These are phyloP conservation scores for Spatholobus suberectus DNA, from an alignment of 306 rosid genomes.

Conservation along the genomic window DNA sequence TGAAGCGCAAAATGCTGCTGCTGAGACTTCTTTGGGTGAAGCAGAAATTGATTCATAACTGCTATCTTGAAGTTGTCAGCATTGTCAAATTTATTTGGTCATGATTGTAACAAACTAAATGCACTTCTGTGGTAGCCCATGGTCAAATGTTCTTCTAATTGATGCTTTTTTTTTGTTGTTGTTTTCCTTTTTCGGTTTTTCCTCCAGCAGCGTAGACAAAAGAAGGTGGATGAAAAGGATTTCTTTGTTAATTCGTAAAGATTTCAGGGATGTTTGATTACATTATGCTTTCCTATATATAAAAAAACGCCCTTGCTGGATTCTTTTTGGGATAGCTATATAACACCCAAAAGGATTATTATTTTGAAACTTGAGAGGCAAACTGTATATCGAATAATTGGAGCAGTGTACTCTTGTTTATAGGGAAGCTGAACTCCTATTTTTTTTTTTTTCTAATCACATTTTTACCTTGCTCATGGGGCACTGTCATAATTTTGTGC, in stretches of 20 bases:
- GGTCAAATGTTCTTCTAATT: constrained; percentile 2
- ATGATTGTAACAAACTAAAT: constrained; percentile 31
- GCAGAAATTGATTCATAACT: constrained; percentile 52
- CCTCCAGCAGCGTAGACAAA: background rate
- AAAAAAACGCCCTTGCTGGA: background rate
- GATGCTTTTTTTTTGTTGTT: constrained; percentile 12
- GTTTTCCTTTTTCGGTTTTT: background rate
- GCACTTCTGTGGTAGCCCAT: background rate
- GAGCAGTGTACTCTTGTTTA: background rate
- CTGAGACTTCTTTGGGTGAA: constrained; percentile 47
- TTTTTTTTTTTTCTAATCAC: background rate
- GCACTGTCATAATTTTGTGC: background rate
- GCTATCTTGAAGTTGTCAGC: background rate
- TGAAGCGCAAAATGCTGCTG: constrained; percentile 68
- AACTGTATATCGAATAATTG: background rate
- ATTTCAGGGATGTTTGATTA: constrained; percentile 1
- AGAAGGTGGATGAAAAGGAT: constrained; percentile 28
- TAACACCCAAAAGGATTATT: background rate
- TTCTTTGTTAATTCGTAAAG: background rate
- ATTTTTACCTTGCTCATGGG: background rate
- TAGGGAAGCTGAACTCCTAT: background rate
- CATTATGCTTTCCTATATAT: background rate
- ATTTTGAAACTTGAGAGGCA: background rate
- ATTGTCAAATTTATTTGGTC: constrained; percentile 28
- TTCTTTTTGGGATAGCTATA: background rate